Base-by-base conservation (phyloP, 805 yeast species). In the Wickerhamiella kurtzmanii region DNA sequence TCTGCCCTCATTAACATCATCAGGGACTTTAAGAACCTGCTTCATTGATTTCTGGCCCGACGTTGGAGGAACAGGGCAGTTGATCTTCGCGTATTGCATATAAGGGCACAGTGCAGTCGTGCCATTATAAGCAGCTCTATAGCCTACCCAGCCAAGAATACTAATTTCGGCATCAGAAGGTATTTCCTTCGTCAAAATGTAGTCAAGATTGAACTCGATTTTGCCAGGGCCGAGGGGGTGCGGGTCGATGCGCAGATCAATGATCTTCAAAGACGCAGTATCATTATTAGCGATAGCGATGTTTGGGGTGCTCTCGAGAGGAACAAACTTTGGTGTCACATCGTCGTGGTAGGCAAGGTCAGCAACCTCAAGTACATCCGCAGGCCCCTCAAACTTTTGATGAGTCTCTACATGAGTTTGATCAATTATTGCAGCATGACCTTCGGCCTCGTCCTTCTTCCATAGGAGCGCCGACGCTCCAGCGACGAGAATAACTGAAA, bases 181-280 rank as follows among this genome's bases (percentile, higher is more conserved):
- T 4, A 62, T 40, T 6, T 51, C 53, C 9, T 37, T 35, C n/a
- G 48, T 25, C 22, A 62, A 52, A 25, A 43, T 41, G 44, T 59
- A 53, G 28, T 44, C 47, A 43, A 61, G 50, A 16, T 32, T 19
- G 44, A 62, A 56, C 3, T 49, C 48, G 37, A 55, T 49, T 28
- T 55, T 47, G 16, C 64, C 66, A 1, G 61, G 60, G 17, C 28
- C 44, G 38, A 62, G 16, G 0, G 66, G 65, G 35, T 55, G 56
- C 18, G 60, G 59, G 13, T 55, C 46, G 13, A 60, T 52, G 3
- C 44, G 25, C 21, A 62, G 47, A 20, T 48, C 47, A 22, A 45
- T 36, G 6, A 62, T 39, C 43, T 58, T 48, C 45, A 62, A 35
- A 4, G 50, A 15, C 1, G 62, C 61, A 4, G 54, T 43, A 22